These are phyloP conservation scores for Xylariaceae sp. DNA, from an alignment of 2,329 filamentous ascomycete species.

Conservation along the genomic window DNA sequence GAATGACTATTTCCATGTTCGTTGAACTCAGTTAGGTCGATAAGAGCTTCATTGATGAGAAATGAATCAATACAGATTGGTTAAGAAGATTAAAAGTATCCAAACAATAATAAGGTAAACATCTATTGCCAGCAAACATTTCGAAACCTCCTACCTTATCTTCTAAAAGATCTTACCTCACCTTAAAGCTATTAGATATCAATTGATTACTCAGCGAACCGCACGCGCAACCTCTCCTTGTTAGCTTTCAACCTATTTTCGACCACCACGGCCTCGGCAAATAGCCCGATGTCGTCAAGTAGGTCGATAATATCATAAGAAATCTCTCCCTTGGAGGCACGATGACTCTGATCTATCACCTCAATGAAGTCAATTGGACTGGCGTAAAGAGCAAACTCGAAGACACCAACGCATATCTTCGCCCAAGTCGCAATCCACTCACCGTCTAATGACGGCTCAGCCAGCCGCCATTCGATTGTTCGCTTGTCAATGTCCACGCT, in stretches of 20 bases:
- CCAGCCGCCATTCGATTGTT: conserved; percentile 24
- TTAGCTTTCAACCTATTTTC: conserved; percentile 10
- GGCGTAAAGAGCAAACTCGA: conserved; percentile 20
- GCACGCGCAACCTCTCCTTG: conserved; percentile 4
- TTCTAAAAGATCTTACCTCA: too few species aligned
- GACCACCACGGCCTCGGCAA: conserved; percentile 18
- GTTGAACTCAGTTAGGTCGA: too few species aligned
- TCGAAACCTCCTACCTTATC: too few species aligned
- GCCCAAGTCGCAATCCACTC: conserved; percentile 20
- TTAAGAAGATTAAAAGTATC: too few species aligned
- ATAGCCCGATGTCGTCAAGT: conserved; percentile 21
- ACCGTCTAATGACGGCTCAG: conserved; percentile 10
- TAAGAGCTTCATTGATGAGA: too few species aligned
- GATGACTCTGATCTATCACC: conserved; percentile 18
- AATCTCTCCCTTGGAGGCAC: conserved; percentile 43
- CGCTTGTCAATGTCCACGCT: neutral
- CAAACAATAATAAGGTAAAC: too few species aligned
- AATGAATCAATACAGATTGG: too few species aligned
- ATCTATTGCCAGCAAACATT: too few species aligned
- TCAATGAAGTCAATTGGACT: conserved; percentile 11
- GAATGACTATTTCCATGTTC: too few species aligned
- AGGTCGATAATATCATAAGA: conserved; percentile 27
- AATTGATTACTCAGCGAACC: neutral
- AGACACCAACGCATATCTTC: conserved; percentile 21
- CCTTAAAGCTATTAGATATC: too few species aligned